These are phyloP conservation scores for Umbelopsis ramanniana DNA, from an alignment of 192 early-diverging fungal genomes.

Conservation along the genomic window DNA sequence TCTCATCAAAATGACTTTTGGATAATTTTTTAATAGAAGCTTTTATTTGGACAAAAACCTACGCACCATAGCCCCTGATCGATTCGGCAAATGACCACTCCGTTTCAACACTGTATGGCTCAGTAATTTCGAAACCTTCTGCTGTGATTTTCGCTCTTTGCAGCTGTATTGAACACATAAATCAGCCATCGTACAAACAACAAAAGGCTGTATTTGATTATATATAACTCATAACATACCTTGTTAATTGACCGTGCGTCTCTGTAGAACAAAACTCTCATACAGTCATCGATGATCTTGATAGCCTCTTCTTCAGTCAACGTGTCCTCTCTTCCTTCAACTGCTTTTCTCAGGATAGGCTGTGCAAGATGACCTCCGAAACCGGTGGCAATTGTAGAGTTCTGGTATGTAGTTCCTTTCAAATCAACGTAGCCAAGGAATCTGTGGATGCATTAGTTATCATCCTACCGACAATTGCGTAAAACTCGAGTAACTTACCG, in stretches of 20 bases:
- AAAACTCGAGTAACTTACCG: slow-evolving; percentile 43
- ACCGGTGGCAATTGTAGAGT: slow-evolving; percentile 91
- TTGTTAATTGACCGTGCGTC: slow-evolving; percentile 93
- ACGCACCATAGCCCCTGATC: slow-evolving; percentile 78
- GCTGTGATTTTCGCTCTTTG: slow-evolving; percentile 90
- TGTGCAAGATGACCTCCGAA: slow-evolving; percentile 90
- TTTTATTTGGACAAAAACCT: slow-evolving; percentile 33
- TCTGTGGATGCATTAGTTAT: slow-evolving; percentile 22
- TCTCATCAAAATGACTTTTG: too few species aligned
- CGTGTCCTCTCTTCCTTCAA: slow-evolving; percentile 85
- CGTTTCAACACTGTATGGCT: slow-evolving; percentile 85
- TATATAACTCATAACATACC: slow-evolving; percentile 47
- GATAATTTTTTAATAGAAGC: not conserved
- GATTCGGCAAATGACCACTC: slow-evolving; percentile 91
- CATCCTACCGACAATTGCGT: not conserved
- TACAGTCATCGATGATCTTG: slow-evolving; percentile 82
- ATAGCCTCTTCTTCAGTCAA: slow-evolving; percentile 90
- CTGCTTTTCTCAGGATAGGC: slow-evolving; percentile 89
- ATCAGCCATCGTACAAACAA: not conserved
- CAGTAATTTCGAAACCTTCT: slow-evolving; percentile 80
- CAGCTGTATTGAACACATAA: slow-evolving; percentile 55
- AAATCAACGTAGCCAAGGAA: slow-evolving; percentile 94
- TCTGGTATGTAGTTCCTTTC: slow-evolving; percentile 92
- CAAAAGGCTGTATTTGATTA: not conserved
- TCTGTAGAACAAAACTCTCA: slow-evolving; percentile 94